Base-by-base conservation (phyloP, 352 stramenopile genomes). In the Globisporangium paddicum region DNA sequence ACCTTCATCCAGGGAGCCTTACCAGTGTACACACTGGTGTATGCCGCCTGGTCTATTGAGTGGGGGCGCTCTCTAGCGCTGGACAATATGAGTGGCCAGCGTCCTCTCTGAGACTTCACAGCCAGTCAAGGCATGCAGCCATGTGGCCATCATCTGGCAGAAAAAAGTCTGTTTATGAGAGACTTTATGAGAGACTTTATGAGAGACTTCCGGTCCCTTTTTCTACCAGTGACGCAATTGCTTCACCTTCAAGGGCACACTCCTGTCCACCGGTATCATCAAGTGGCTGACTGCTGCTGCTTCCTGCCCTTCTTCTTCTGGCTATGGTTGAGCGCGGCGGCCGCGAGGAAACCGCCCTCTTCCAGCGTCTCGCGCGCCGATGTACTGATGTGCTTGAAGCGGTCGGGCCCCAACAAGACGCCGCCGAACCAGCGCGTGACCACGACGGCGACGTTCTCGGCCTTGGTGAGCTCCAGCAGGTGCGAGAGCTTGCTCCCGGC, bases 311-410 rank as follows among this genome's bases (percentile, higher is more conserved):
- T 89, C 58, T 84, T 86, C 62, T 79, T 82, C 37, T 66, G 57
- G 50, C 37, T 60, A 21, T 72, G 63, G n/a, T 70, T 58, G n/a
- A 62, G 45, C 38, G 30, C 26, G 14, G 69, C 58, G 3, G 54
- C 37, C 0, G 55, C 50, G 14, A 93, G 57, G 62, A 90, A 90
- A 0, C 82, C 82, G 21, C 79, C 73, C 25, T 84, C 75, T 59
- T 96, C 87, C 23, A 96, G 64, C 10, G 85, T 78, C 28, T 89
- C 67, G n/a, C 86, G 79, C 10, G 85, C 81, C 38, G 63, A 71
- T 3, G 79, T 82, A 55, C 80, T 89, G 51, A 95, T 95, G 64
- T 96, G 87, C 51, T 90, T 91, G 68, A 95, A 96, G 1, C 87
- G 76, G 51, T 95, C 87, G n/a, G 87, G 83, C 4, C 87, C 87